Base-by-base conservation (phyloP, 2,329 filamentous ascomycete species). In the Lojkania enalia region DNA sequence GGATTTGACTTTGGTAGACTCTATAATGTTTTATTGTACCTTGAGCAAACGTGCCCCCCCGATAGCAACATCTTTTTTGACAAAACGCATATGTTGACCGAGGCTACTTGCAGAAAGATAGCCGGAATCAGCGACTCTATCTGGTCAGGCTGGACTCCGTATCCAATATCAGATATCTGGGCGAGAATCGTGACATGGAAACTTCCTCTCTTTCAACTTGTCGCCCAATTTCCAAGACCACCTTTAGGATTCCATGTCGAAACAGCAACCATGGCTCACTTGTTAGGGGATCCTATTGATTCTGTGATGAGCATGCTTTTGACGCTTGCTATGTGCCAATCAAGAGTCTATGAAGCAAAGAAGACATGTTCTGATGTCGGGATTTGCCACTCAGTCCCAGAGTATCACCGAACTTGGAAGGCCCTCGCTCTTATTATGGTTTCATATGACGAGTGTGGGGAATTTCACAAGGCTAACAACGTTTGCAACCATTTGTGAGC, bases 391-490 rank as follows among this genome's bases (percentile, higher is more conserved):
- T 20, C 18, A 2, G 12, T 46, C 30, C 21, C 42, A 13, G 44
- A 47, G 9, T 58, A 51, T 31, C n/a, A 40, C 9, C 36, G 27
- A 4, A 51, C 46, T 2, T 58, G 52, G 55, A 58, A 55, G 21
- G 42, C 47, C 15, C 20, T 58, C 16, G 48, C 55, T 9, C 48
- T 58, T 33, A 49, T 58, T 7, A 54, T 58, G 50, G 44, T 52
- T 1, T 55, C 55, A 5, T 58, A 58, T 27, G 55, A 58, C 31
- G 55, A 58, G 11, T 58, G 55, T 27, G 55, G 55, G 11, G 40
- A 39, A 18, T 25, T 43, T 3, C 42, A 53, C 2, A 45, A 48
- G 27, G 40, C 46, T 2, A 29, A 35, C 4, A 19, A 31, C 7
- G 41, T 55, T 39, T 40, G 43, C 15, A 31, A 33, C 18, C 16